Evolutionary conservation across 306 rosid genomes (phyloP).

Genomic region (Ziziphus jujuba): DNA sequence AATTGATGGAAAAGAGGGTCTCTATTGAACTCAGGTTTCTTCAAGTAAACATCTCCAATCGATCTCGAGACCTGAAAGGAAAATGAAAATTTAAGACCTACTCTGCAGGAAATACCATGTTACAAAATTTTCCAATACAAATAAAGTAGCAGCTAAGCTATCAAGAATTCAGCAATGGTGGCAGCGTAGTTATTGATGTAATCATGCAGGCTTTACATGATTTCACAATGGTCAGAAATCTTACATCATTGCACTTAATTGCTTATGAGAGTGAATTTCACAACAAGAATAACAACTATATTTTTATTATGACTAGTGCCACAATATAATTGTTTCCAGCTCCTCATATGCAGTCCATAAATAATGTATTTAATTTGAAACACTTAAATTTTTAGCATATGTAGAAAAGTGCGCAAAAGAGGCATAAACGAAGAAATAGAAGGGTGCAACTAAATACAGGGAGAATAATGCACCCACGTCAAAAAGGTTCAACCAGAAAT

Average conservation of each 20-base stretch:
- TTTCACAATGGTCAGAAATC: neutral
- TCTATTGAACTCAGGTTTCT: conserved; percentile 59
- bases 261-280: conserved; percentile 1
- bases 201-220: conserved; percentile 3
- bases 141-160: conserved; percentile 1
- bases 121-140: neutral
- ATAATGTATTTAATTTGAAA: neutral
- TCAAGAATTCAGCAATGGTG: neutral
- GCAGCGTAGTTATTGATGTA: neutral
- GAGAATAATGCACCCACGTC: conserved; percentile 12
- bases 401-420: conserved; percentile 10
- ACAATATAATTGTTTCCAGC: too few relatives aligned
- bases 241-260: neutral
- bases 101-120: neutral
- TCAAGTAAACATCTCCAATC: conserved; percentile 71
- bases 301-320: too few relatives aligned
- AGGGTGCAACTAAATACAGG: neutral
- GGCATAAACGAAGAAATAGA: conserved; percentile 21
- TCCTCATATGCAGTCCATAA: too few relatives aligned
- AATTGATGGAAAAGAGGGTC: conserved; percentile 51
- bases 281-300: neutral
- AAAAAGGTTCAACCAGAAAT: neutral
- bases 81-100: conserved; percentile 1
- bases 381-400: conserved; percentile 1
- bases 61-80: conserved; percentile 68